A percentile compares a stretch with the other conserved stretches of the same genome.
Evolutionary conservation across 345 rosid genomes (phyloP).

Genomic region (Corchorus olitorius): DNA sequence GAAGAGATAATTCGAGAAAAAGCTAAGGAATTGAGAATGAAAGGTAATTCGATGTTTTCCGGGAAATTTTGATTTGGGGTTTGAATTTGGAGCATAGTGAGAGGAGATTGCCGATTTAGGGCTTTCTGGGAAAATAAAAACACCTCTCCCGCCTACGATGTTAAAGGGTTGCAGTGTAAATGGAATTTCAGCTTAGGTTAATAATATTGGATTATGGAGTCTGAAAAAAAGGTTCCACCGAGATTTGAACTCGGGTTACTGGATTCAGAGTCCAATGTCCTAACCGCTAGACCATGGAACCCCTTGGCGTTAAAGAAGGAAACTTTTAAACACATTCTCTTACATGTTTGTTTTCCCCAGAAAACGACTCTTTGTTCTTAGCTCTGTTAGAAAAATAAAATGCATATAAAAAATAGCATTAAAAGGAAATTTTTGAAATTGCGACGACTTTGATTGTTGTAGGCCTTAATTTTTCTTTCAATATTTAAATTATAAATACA

Average conservation of each 20-base stretch:
- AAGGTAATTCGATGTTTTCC: background rate
- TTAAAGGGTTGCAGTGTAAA: background rate
- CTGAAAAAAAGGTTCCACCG: slow-evolving; percentile 69
- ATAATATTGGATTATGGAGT: background rate
- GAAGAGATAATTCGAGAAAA: background rate
- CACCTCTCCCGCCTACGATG: background rate
- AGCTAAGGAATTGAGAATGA: background rate
- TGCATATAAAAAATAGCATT: no score
- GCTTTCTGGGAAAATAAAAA: background rate
- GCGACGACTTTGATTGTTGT: no score
- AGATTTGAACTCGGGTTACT: slow-evolving; percentile 96
- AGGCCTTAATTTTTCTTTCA: no score
- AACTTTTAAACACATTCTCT: background rate
- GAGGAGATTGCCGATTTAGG: background rate
- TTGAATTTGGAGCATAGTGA: background rate
- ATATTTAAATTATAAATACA: no score
- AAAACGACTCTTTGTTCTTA: background rate
- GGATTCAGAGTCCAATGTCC: slow-evolving; percentile 97
- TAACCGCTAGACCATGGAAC: slow-evolving; percentile 93
- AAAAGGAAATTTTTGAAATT: no score
- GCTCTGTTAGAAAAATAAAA: background rate
- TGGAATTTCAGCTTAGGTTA: background rate
- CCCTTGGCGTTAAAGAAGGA: background rate
- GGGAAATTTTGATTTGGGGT: background rate
- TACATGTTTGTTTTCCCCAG: no score